Conservation (phyloP, 352 stramenopile species). For the Phytophthora tentaculata region DNA sequence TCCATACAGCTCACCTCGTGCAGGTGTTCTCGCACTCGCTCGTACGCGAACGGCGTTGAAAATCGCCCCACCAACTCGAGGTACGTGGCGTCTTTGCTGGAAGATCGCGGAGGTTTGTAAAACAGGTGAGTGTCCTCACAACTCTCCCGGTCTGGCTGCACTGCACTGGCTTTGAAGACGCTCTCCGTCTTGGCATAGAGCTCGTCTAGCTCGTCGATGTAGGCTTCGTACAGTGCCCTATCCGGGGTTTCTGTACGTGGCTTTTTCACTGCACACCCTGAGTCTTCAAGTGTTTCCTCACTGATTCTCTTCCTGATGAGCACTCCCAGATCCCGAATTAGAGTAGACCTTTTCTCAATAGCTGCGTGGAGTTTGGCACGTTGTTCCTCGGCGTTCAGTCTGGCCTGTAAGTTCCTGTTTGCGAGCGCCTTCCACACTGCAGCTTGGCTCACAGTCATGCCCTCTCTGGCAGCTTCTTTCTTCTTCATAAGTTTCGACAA, state of each 20-base stretch:
- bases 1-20: conserved; percentile 14
- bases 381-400: conserved; percentile 30
- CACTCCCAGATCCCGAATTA: conserved; percentile 25
- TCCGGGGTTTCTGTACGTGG: conserved; percentile 21
- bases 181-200: conserved; percentile 35
- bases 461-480: conserved; percentile 8
- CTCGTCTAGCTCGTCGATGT: conserved; percentile 34
- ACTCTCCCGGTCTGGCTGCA: neutral
- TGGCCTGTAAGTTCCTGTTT: conserved; percentile 22
- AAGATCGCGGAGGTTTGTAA: conserved; percentile 6
- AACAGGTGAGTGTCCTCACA: neutral
- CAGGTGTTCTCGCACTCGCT: conserved; percentile 9
- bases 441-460: neutral
- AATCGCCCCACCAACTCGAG: conserved; percentile 27
- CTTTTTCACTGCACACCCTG: conserved; percentile 7
- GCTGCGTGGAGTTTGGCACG: conserved; percentile 14
- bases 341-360: conserved; percentile 13
- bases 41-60: conserved; percentile 27
- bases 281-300: conserved; percentile 19
- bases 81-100: conserved; percentile 7
- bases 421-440: conserved; percentile 37
- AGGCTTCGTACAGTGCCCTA: conserved; percentile 27
- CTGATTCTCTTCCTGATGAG: conserved; percentile 31
- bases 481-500: conserved; percentile 10
- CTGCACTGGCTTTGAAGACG: conserved; percentile 12